Evolutionary conservation across 495 filamentous ascomycete genomes (phyloP).

Genomic region (Tuber calosporum): DNA sequence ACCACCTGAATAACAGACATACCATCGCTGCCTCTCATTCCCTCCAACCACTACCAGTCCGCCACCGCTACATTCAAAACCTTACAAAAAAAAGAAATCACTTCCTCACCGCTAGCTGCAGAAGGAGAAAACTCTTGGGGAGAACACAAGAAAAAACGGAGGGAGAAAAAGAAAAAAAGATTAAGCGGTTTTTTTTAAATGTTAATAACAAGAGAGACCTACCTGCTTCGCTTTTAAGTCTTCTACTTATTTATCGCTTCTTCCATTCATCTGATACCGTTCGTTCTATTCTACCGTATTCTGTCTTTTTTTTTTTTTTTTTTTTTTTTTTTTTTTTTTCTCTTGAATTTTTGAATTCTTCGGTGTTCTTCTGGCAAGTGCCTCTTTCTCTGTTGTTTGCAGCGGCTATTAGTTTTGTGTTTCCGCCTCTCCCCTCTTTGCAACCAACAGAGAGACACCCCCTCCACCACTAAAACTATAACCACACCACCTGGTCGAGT

Average conservation of each 20-base stretch:
- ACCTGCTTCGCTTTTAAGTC: constrained; percentile 3
- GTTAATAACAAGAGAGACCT: neutral
- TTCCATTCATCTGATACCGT: constrained; percentile 1
- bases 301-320: neutral
- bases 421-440: constrained; percentile 3
- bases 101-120: neutral
- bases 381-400: constrained; percentile 1
- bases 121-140: neutral
- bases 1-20: neutral
- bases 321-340: neutral
- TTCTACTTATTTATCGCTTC: constrained; percentile 4
- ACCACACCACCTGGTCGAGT: constrained; percentile 1
- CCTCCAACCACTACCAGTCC: neutral
- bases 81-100: neutral
- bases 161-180: neutral
- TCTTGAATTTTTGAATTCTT: neutral
- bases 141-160: neutral
- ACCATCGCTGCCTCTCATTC: neutral
- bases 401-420: neutral
- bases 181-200: neutral
- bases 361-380: constrained; percentile 2
- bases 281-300: neutral
- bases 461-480: neutral
- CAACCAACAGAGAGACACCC: neutral
- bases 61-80: neutral